phyloP scores from a whole-genome alignment of 495 filamentous ascomycete species.

The Tuber microsphaerosporum region DNA sequence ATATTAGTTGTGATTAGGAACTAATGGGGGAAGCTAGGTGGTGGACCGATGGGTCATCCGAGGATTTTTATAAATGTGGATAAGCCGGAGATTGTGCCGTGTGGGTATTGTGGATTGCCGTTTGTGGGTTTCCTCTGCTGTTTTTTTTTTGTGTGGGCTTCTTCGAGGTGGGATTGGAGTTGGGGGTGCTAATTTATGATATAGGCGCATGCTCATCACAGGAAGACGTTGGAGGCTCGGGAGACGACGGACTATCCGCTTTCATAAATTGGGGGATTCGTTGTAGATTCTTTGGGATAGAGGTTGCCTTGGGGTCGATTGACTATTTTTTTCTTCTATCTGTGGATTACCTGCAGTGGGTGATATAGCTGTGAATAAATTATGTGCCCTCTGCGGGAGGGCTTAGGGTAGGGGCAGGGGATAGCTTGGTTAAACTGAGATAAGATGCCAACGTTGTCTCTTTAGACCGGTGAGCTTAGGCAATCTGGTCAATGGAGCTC shows the following conservation, averaged over 20 bases:
- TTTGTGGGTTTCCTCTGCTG: slow-evolving; percentile 58
- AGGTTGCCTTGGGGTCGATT: background rate
- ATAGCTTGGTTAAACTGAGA: background rate
- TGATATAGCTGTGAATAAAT: background rate
- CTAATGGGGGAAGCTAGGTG: slow-evolving; percentile 45
- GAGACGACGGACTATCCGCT: slow-evolving; percentile 44
- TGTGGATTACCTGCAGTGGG: background rate
- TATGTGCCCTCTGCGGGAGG: background rate
- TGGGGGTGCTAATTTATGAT: background rate
- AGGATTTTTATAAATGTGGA: slow-evolving; percentile 95
- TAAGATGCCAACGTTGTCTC: background rate
- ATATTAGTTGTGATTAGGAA: background rate
- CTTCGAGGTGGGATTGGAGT: background rate
- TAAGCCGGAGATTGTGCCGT: slow-evolving; percentile 84
- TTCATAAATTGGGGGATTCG: slow-evolving; percentile 20
- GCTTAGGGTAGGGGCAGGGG: background rate
- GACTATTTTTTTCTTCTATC: background rate
- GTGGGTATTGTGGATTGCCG: slow-evolving; percentile 90
- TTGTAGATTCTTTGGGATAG: background rate
- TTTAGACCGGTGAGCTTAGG: background rate
- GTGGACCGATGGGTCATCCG: slow-evolving; percentile 85
- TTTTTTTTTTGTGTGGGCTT: background rate
- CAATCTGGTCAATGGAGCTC: background rate
- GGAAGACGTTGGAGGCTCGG: slow-evolving; percentile 40
- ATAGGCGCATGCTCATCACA: slow-evolving; percentile 37